A percentile compares a stretch with the other conserved stretches of the same genome.
phyloP scores from a whole-genome alignment of 2,329 filamentous ascomycete genomes.

The Colletotrichum spaethianum region DNA sequence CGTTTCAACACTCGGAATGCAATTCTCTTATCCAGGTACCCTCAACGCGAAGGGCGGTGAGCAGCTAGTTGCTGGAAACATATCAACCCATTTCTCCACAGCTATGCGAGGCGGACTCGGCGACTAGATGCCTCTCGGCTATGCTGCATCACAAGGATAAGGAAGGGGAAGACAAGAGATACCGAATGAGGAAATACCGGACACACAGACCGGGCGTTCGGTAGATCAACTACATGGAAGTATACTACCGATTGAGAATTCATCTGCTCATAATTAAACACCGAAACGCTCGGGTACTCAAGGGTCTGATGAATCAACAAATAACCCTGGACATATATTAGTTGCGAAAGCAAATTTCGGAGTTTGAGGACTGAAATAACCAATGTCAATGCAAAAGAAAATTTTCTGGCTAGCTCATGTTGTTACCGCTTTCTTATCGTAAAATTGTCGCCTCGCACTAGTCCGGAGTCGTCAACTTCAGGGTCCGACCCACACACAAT shows the following conservation, averaged over 20 bases:
- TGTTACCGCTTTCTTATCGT: slow-evolving; percentile 17
- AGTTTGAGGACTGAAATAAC: background rate
- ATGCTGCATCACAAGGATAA: background rate
- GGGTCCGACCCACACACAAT: slow-evolving; percentile 29
- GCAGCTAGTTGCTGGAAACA: background rate
- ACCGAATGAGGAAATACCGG: background rate
- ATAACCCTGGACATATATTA: background rate
- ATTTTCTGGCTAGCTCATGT: background rate
- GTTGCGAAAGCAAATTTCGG: background rate
- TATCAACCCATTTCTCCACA: background rate
- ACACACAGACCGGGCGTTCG: background rate
- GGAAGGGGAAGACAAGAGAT: background rate
- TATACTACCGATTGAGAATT: background rate
- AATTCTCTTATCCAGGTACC: background rate
- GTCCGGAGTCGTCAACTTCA: slow-evolving; percentile 22
- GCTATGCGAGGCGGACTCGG: background rate
- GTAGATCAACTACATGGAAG: background rate
- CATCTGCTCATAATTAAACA: background rate
- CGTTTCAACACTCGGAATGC: background rate
- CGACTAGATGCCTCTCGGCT: background rate
- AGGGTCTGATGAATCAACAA: background rate
- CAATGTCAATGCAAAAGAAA: background rate
- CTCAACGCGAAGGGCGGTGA: background rate
- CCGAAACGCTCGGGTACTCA: background rate
- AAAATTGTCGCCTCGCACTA: slow-evolving; percentile 29